phyloP scores from a whole-genome alignment of 2,329 filamentous ascomycete species.

The Dichotomopilus funicola region DNA sequence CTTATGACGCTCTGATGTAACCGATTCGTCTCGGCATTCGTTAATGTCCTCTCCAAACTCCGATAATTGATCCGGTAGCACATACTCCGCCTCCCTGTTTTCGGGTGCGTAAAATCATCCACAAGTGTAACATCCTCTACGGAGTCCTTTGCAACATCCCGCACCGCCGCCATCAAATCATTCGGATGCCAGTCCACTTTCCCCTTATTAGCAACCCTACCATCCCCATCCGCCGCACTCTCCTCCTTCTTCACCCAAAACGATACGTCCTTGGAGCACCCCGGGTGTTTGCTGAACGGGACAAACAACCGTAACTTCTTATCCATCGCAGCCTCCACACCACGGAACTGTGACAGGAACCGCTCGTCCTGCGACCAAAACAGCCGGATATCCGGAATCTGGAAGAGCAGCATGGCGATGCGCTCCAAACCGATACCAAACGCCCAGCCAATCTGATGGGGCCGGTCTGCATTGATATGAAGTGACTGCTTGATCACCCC shows the following conservation, averaged over 20 bases:
- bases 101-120: constrained; percentile 85
- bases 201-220: constrained; percentile 30
- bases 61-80: constrained; percentile 94
- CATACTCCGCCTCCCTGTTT: constrained; percentile 73
- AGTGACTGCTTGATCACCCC: constrained; percentile 82
- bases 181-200: constrained; percentile 73
- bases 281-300: constrained; percentile 86
- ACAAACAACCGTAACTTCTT: constrained; percentile 56
- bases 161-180: constrained; percentile 93
- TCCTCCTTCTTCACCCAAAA: constrained; percentile 65
- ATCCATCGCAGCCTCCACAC: constrained; percentile 46
- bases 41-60: constrained; percentile 84
- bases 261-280: constrained; percentile 84
- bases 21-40: constrained; percentile 69
- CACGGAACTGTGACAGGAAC: constrained; percentile 79
- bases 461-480: constrained; percentile 68
- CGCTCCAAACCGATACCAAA: constrained; percentile 92
- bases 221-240: too few species aligned
- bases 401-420: constrained; percentile 95
- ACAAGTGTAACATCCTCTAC: constrained; percentile 82
- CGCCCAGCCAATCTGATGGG: constrained; percentile 79
- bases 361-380: constrained; percentile 87
- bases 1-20: constrained; percentile 63
- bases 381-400: constrained; percentile 89
- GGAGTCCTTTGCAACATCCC: constrained; percentile 70